Base-by-base conservation (phyloP, 495 filamentous ascomycete species). In the Neurospora sp. region DNA sequence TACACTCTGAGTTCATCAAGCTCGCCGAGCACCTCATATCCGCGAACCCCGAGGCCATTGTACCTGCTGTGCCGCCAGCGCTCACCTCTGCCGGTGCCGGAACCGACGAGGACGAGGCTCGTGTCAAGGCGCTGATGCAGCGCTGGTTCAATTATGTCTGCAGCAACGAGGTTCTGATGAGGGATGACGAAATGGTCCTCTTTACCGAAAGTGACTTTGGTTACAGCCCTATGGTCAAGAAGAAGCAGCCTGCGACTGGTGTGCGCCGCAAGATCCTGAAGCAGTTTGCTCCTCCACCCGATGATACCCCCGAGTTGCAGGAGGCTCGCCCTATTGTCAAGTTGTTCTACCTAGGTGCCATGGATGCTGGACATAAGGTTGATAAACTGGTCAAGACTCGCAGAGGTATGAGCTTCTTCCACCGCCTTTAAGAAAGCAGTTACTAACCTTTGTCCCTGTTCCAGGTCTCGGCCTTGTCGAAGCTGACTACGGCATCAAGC, bases 121-220 rank as follows among this genome's bases (percentile, higher is more conserved):
- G 96, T 18, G 92, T 98, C 69, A 97, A 97, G 78, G 88, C 90
- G 0, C 86, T 91, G 0, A 88, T 99, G 86, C 96, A 99, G 80
- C 86, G 94, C 75, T 99, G 96, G 96, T 87, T 98, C 70, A 98
- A 97, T 80, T 90, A 90, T 70, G 90, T 99, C 7, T 94, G 96
- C 78, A 87, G 88, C 76, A 98, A 97, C 76, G 94, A 98, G 44
- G 90, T 97, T 3, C 87, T 99, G 7, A 96, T 96, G 81, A 88
- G 93, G 41, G 96, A 99, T 80, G 94, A 97, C 73, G 96, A 99
- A 80, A 93, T 98, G 87, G 90, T 97, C 6, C 89, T 98, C 46
- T 99, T 99, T 74, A 94, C 98, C 31, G 96, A 99, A 80, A 96
- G 93, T 76, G 96, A 99, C 81, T 97, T 97, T 80, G 96, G 96